Base-by-base conservation (phyloP, 805 yeast genomes). In the Candida ipomoeae region DNA sequence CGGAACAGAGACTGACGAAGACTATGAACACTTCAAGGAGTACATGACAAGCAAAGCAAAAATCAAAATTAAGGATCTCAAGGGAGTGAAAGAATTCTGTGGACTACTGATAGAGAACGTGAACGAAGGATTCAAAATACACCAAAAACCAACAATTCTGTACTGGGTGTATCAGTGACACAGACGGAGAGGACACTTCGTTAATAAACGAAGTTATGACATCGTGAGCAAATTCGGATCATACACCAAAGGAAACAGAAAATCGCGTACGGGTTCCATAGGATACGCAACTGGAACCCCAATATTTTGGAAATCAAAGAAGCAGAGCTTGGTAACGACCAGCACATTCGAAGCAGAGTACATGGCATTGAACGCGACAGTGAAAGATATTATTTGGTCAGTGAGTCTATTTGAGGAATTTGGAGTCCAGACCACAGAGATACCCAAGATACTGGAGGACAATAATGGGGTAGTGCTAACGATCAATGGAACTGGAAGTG, bases 401-500 rank as follows among this genome's bases (percentile, higher is more conserved):
- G 6, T 32, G 8, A 32, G n/a, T 20, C 13, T 36, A 15, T 17
- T 17, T 20, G 6, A 20, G 3, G 49, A 50, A 14, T 11, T 42
- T 7, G 48, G 48, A 13, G 23, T 49, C 7, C 26, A 32, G 31
- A 18, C 44, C 8, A n/a, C 33, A n/a, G 44, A 40, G 10, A 36
- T 26, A 3, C 44, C 47, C 3, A 32, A 37, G 26, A 34, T 50
- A 20, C 26, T 50, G 21, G 49, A 46, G 18, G 52, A 46, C 40
- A 50, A 50, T 31, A n/a, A 15, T 15, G 52, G 52, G 14, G 48
- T 49, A 15, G 46, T 49, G 5, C 17, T 34, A 11, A 46, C 33
- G 18, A 48, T 50, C 33, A 50, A 37, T 17, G 23, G 39, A 15
- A 21, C 6, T 21, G 8, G 8, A 6, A 7, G 26, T 21, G 3